Percentiles rank a stretch among this genome's conserved stretches.
Evolutionary conservation across 1,139 yeast species (phyloP).

Genomic region (Hyphopichia burtonii): DNA sequence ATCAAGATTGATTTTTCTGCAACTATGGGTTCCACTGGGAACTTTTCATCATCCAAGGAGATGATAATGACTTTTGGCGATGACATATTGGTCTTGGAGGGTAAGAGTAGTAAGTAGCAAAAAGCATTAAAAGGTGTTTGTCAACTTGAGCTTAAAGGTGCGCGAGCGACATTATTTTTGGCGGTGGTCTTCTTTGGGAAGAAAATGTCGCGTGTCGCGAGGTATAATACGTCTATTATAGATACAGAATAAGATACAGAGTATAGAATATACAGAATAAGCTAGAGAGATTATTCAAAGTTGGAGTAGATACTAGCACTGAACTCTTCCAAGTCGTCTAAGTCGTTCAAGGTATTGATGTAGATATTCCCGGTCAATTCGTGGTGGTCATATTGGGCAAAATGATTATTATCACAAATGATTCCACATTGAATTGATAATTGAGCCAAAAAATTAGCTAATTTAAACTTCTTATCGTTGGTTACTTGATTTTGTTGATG

Average conservation of each 20-base stretch:
- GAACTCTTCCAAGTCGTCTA: constrained; percentile 76
- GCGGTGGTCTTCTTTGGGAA: no score
- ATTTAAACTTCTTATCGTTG: constrained; percentile 40
- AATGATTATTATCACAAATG: constrained; percentile 42
- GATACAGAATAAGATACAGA: no score
- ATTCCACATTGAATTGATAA: constrained; percentile 65
- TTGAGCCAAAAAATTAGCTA: constrained; percentile 69
- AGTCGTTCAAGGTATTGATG: constrained; percentile 47
- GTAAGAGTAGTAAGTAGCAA: no score
- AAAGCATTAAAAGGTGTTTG: no score
- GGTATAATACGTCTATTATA: no score
- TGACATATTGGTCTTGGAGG: constrained; percentile 9
- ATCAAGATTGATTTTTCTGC: constrained; percentile 88
- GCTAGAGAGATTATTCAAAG: constrained; percentile 43
- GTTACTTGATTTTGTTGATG: constrained; percentile 12
- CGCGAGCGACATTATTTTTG: no score
- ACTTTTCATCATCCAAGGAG: constrained; percentile 72
- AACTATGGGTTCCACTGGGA: constrained; percentile 75
- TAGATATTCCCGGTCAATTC: constrained; percentile 43
- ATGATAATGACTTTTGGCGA: constrained; percentile 56
- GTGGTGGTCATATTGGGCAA: constrained; percentile 45
- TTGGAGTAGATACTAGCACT: constrained; percentile 91
- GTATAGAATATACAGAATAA: no score
- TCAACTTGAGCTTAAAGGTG: no score
- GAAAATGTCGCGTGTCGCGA: no score